Evolutionary conservation across 1,284 basidiomycete species (phyloP), one percentile per base, ranked within the genome.

Genomic region (Apiotrichum akiyoshidainum): DNA sequence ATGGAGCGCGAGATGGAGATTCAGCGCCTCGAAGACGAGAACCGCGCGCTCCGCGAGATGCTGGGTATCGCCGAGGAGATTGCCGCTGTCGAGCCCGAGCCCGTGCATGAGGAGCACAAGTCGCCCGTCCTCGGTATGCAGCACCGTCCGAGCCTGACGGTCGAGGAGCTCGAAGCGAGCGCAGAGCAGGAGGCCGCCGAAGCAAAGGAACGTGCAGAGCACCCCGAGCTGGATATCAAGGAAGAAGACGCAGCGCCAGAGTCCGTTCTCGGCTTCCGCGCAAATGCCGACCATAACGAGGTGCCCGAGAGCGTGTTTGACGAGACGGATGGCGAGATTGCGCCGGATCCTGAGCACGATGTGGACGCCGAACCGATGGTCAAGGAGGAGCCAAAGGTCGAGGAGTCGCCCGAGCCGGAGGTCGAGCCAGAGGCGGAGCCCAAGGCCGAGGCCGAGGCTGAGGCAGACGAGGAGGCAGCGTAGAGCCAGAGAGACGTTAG

Each of bases 1-100:
- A 65, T 87, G 58, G 89, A 92, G 73, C 83, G 92, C 59, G 92
- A 95, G 73, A 80, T 80, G 65, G 91, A 95, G 79, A 88, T 94
- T 58, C 70, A 82, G 39, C 83, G 90, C 41, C 79, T 97, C 40
- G 86, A 88, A 72, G 80, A 79, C 56, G 93, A 95, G 79, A 97
- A 97, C 70, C 83, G 84, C 46, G 81, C 85, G 57, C 80, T 97
- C 52, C 81, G 93, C 56, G 82, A 82, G 68, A 76, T 87, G 74
- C 79, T 95, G 40, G 85, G 83, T 12, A 90, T 94, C 65, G 69
- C 74, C 4, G 63, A 72, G 37, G 72, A 75, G 39, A 64, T 60
- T 0, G 57, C 64, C 2, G 56, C 56, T 8, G 63, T 64, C n/a
- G 61, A 61, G 13, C 45, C 45, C 8, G 59, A 57, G 46, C 49